phyloP scores from a whole-genome alignment of 2,329 filamentous ascomycete genomes.

The Rhexocercosporidium sp. region DNA sequence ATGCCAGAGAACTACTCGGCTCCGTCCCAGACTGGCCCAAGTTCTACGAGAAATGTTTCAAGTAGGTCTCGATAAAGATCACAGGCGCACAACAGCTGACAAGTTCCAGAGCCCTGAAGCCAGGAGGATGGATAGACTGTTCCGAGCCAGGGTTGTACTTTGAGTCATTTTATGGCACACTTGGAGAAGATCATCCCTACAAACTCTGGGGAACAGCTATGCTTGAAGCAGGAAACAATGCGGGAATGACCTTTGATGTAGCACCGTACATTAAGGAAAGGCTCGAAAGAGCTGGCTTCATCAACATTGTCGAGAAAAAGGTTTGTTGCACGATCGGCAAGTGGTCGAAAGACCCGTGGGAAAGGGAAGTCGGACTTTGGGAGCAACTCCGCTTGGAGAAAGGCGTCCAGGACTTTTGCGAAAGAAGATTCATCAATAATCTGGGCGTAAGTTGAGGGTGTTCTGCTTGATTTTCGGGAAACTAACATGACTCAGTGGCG shows the following conservation, averaged over 20 bases:
- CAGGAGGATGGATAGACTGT: conserved; percentile 30
- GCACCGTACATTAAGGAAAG: conserved; percentile 37
- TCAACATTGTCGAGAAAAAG: conserved; percentile 46
- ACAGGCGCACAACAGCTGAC: background rate
- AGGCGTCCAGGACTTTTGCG: conserved; percentile 26
- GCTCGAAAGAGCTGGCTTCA: conserved; percentile 47
- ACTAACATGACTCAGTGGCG: conserved; percentile 21
- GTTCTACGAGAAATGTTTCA: conserved; percentile 24
- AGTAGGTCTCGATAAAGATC: background rate
- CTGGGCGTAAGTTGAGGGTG: conserved; percentile 11
- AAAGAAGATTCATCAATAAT: conserved; percentile 27
- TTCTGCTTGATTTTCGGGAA: background rate
- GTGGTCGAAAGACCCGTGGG: conserved; percentile 51
- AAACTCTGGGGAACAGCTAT: conserved; percentile 26
- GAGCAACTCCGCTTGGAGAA: conserved; percentile 25
- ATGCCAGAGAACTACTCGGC: conserved; percentile 34
- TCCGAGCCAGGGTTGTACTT: conserved; percentile 26
- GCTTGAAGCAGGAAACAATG: conserved; percentile 26
- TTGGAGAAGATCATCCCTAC: conserved; percentile 21
- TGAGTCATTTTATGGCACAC: conserved; percentile 19
- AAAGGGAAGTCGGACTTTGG: conserved; percentile 26
- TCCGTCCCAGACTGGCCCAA: conserved; percentile 25
- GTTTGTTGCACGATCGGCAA: conserved; percentile 51
- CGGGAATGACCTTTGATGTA: conserved; percentile 28
- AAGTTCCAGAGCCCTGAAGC: conserved; percentile 21